Percentiles rank a stretch among this genome's conserved stretches.
phyloP scores from a whole-genome alignment of 2,329 filamentous ascomycete genomes.

The Hypoxylon sp. region DNA sequence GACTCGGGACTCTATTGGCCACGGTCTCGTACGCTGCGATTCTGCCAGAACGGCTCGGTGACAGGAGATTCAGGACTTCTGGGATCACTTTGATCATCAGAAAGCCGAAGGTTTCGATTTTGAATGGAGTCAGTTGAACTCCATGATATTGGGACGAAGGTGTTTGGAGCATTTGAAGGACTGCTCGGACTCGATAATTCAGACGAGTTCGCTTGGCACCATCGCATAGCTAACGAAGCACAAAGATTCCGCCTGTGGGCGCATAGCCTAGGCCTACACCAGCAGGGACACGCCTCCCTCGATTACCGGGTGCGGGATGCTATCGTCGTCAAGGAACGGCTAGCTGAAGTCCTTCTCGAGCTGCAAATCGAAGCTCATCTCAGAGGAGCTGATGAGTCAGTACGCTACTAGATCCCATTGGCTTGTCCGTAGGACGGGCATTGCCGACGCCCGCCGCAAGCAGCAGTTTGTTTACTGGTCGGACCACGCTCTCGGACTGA shows the following conservation, averaged over 20 bases:
- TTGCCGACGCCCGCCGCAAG: conserved; percentile 24
- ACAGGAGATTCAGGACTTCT: not conserved
- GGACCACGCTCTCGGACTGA: conserved; percentile 17
- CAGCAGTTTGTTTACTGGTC: conserved; percentile 31
- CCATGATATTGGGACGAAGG: not conserved
- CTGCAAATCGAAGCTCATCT: not conserved
- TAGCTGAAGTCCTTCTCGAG: conserved; percentile 14
- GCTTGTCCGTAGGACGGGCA: conserved; percentile 24
- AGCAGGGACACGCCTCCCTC: conserved; percentile 30
- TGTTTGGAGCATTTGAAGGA: not conserved
- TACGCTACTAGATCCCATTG: conserved; percentile 11
- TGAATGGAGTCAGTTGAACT: not conserved
- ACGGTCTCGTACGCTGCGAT: not conserved
- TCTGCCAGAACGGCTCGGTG: not conserved
- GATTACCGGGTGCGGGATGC: conserved; percentile 34
- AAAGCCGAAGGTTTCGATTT: not conserved
- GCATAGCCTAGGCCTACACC: conserved; percentile 12
- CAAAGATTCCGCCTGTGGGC: not conserved
- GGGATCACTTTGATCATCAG: not conserved
- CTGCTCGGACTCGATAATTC: not conserved
- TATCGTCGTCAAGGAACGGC: conserved; percentile 13
- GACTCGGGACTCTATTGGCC: not conserved
- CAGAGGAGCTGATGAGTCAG: not conserved
- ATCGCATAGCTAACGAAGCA: not conserved
- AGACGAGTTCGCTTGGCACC: not conserved